phyloP scores from a whole-genome alignment of 306 rosid genomes.

The Sicyos baderoa region DNA sequence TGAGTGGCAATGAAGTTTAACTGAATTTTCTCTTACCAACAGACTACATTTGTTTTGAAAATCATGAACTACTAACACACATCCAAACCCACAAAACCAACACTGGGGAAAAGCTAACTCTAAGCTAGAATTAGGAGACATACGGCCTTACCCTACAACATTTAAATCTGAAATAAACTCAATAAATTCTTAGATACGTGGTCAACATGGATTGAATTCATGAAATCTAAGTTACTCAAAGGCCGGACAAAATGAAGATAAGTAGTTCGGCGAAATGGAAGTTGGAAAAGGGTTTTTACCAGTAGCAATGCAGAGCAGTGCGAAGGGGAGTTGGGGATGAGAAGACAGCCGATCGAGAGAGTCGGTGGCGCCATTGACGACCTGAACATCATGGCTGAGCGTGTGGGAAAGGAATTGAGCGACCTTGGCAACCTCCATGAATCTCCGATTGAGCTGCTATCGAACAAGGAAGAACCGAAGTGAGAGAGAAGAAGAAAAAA shows the following conservation, averaged over 20 bases:
- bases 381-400: constrained; percentile 40
- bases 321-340: constrained; percentile 46
- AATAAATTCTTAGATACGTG: no score
- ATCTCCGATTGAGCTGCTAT: neutral
- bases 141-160: no score
- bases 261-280: neutral
- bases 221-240: no score
- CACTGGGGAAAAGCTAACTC: neutral
- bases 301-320: constrained; percentile 47
- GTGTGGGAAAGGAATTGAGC: constrained; percentile 49
- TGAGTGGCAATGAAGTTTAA: neutral
- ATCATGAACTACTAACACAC: neutral
- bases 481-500: neutral
- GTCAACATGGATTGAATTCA: no score
- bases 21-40: neutral
- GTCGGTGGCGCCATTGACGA: constrained; percentile 43
- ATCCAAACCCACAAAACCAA: neutral
- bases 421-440: constrained; percentile 42
- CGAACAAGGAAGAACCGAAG: neutral
- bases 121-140: no score
- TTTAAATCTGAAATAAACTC: no score
- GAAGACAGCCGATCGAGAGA: constrained; percentile 54
- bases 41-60: neutral
- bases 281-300: constrained; percentile 25
- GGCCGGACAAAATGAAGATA: neutral